Percentiles rank a stretch among this genome's conserved stretches.
phyloP scores from a whole-genome alignment of 1,284 basidiomycete genomes.

The Tetrapyrgos nigripes region DNA sequence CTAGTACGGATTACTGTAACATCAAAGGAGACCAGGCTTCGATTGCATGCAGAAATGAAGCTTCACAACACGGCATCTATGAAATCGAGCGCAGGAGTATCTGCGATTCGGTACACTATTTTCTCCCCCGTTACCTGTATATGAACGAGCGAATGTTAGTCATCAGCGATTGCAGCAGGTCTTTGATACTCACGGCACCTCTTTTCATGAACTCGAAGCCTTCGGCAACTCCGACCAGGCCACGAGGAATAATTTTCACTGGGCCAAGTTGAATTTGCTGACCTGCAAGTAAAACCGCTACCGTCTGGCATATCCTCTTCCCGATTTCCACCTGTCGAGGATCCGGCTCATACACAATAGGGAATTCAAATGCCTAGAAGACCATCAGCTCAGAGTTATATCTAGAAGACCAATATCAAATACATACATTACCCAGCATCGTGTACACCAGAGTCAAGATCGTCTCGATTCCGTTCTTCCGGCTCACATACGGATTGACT shows the following conservation, averaged over 20 bases:
- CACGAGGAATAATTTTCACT: conserved; percentile 34
- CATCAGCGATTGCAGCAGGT: too few species aligned
- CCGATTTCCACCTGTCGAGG: neutral
- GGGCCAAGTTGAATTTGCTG: conserved; percentile 30
- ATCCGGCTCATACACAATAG: neutral
- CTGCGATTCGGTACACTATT: neutral
- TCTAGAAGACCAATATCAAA: neutral
- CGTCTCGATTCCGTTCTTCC: conserved; percentile 25
- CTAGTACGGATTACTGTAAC: too few species aligned
- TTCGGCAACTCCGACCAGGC: conserved; percentile 30
- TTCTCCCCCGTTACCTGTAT: neutral
- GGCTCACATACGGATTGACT: conserved; percentile 26
- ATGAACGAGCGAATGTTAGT: neutral
- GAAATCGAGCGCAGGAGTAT: neutral
- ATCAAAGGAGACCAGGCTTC: too few species aligned
- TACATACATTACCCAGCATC: conserved; percentile 20
- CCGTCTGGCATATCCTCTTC: neutral
- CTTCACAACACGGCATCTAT: too few species aligned
- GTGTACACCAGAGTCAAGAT: conserved; percentile 32
- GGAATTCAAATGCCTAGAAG: neutral
- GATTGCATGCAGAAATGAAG: too few species aligned
- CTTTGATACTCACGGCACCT: conserved; percentile 24
- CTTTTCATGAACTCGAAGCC: conserved; percentile 28
- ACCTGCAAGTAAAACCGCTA: conserved; percentile 20
- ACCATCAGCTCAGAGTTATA: neutral